Percentiles rank a stretch among this genome's conserved stretches.
These are phyloP conservation scores for Cyphellophora attinorum DNA, from an alignment of 2,329 filamentous ascomycete genomes.

Conservation along the genomic window DNA sequence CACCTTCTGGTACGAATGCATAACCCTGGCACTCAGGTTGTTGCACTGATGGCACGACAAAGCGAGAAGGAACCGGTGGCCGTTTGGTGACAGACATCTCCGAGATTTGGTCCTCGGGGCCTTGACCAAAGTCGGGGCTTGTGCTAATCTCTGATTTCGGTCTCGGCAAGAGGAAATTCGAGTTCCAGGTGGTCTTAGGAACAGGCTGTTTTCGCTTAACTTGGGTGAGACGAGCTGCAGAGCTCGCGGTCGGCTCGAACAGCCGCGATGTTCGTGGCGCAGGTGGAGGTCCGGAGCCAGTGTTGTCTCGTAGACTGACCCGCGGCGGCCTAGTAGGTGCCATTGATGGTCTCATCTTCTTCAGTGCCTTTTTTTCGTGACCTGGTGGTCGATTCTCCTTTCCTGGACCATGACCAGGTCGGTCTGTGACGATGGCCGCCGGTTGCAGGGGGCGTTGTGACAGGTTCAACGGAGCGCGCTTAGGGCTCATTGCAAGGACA, in stretches of 20 bases:
- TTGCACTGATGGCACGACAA: conserved; percentile 13
- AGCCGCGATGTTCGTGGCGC: conserved; percentile 2
- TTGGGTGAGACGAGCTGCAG: not conserved
- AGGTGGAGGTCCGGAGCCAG: conserved; percentile 3
- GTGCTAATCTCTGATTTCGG: no score
- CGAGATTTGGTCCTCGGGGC: not conserved
- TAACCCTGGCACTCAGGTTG: conserved; percentile 28
- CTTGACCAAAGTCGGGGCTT: not conserved
- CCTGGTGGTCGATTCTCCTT: conserved; percentile 56
- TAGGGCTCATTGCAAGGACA: conserved; percentile 34
- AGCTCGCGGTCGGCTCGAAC: conserved; percentile 1
- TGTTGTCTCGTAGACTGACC: not conserved
- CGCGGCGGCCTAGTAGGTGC: no score
- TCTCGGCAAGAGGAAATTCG: conserved; percentile 1
- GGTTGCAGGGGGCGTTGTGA: conserved; percentile 28
- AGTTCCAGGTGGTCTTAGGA: not conserved
- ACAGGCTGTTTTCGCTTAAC: not conserved
- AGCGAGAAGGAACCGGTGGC: conserved; percentile 10
- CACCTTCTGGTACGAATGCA: conserved; percentile 44
- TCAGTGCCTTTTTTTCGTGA: not conserved
- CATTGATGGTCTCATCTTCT: not conserved
- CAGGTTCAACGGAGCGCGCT: conserved; percentile 37
- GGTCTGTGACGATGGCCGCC: conserved; percentile 31
- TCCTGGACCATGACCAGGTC: conserved; percentile 45
- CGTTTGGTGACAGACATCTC: conserved; percentile 3